Conservation (phyloP, 2,329 filamentous ascomycete species). For the Botrytis paeoniae region DNA sequence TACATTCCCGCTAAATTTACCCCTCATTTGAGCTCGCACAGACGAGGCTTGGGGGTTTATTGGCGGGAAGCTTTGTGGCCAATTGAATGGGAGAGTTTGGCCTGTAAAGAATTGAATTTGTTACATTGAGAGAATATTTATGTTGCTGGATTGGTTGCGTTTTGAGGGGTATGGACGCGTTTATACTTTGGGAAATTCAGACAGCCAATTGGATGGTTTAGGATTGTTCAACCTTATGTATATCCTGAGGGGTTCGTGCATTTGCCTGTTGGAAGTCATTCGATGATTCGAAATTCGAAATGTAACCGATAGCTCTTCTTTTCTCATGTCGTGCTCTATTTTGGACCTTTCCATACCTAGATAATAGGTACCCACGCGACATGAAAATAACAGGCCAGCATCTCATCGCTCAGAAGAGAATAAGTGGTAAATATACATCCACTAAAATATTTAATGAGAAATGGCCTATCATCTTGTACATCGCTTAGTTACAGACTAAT, state of each 20-base stretch:
- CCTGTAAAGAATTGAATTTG: background rate
- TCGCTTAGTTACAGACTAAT: background rate
- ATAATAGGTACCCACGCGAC: background rate
- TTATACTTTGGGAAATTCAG: background rate
- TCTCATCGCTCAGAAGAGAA: background rate
- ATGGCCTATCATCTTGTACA: background rate
- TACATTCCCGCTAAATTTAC: constrained; percentile 7
- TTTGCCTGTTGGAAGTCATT: background rate
- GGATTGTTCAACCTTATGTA: background rate
- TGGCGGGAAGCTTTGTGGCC: background rate
- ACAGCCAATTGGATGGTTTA: background rate
- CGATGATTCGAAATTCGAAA: background rate
- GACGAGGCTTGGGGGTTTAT: background rate
- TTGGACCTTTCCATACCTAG: background rate
- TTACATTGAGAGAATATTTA: background rate
- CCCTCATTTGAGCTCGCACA: constrained; percentile 11
- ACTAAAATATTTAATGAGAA: background rate
- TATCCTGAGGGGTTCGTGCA: background rate
- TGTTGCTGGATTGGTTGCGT: background rate
- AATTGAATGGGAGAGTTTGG: background rate
- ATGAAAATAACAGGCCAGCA: too few species aligned
- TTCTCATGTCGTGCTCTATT: background rate
- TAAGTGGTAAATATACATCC: background rate
- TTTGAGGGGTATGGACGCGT: background rate
- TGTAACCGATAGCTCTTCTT: background rate